phyloP scores from a whole-genome alignment of 306 rosid species.

The Vicia sativa region DNA sequence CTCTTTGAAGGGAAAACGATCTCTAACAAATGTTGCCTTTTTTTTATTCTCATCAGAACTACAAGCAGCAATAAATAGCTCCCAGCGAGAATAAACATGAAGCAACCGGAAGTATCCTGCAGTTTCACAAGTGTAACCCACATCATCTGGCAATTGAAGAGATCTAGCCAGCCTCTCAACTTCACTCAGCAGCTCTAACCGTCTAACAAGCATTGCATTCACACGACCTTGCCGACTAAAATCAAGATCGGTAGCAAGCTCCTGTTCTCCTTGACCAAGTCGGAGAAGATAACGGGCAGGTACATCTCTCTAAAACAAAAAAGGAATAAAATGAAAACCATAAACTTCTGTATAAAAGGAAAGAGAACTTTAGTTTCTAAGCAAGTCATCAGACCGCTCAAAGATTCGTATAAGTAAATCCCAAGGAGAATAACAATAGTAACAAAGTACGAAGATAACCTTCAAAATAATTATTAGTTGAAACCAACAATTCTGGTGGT shows the following conservation, averaged over 20 bases:
- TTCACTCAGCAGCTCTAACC: slow-evolving; percentile 84
- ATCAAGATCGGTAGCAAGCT: slow-evolving; percentile 97
- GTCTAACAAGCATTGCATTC: slow-evolving; percentile 92
- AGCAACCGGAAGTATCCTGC: slow-evolving; percentile 99
- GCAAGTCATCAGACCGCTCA: slow-evolving; percentile 12
- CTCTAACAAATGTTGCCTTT: slow-evolving; percentile 69
- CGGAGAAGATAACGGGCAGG: slow-evolving; percentile 99
- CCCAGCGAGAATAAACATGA: slow-evolving; percentile 98
- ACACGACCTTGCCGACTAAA: slow-evolving; percentile 99
- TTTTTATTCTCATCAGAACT: slow-evolving; percentile 69
- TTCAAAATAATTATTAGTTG: background rate
- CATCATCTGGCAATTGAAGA: slow-evolving; percentile 96
- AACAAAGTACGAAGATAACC: background rate
- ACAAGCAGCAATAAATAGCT: slow-evolving; percentile 86
- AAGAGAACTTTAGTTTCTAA: slow-evolving; percentile 3
- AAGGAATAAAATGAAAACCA: slow-evolving; percentile 17
- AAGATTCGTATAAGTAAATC: slow-evolving; percentile 23
- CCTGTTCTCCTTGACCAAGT: slow-evolving; percentile 99
- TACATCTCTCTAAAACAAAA: slow-evolving; percentile 79
- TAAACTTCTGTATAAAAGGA: slow-evolving; percentile 19
- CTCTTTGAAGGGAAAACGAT: slow-evolving; percentile 95
- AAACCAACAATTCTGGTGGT: background rate
- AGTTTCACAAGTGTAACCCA: slow-evolving; percentile 98
- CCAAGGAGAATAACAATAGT: background rate
- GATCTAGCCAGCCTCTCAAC: slow-evolving; percentile 97